Evolutionary conservation across 225 moss, liverwort and hornwort species (phyloP).

Genomic region (Pleurozium schreberi): DNA sequence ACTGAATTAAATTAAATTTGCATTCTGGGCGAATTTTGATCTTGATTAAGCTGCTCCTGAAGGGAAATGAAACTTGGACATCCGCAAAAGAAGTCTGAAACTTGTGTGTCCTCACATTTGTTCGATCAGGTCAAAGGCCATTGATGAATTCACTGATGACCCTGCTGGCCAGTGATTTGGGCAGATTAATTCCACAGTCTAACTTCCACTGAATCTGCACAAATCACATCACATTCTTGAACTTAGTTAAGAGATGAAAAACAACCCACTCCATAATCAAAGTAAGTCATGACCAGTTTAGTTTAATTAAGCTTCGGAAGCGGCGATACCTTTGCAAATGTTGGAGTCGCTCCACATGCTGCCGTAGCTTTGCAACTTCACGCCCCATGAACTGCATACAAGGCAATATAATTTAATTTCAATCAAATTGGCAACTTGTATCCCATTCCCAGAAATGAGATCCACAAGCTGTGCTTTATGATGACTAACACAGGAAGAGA

Average conservation of each 20-base stretch:
- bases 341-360: slow-evolving; percentile 44
- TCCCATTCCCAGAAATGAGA: neutral
- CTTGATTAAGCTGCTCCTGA: neutral
- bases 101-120: neutral
- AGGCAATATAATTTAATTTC: neutral
- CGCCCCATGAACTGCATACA: slow-evolving; percentile 34
- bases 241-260: neutral
- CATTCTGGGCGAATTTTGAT: neutral
- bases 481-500: neutral
- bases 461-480: neutral
- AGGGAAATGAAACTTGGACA: neutral
- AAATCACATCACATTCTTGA: neutral
- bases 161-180: neutral
- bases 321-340: slow-evolving; percentile 18
- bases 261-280: neutral
- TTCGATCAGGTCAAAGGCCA: neutral
- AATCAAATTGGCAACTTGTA: neutral
- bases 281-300: too few relatives aligned
- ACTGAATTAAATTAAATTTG: too few relatives aligned
- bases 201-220: slow-evolving; percentile 10
- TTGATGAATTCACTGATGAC: neutral
- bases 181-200: slow-evolving; percentile 15
- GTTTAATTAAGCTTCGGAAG: neutral
- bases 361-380: slow-evolving; percentile 42
- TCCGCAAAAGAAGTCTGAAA: neutral